Conservation (phyloP, 2,329 filamentous ascomycete species). For the Fusarium haematococcum region DNA sequence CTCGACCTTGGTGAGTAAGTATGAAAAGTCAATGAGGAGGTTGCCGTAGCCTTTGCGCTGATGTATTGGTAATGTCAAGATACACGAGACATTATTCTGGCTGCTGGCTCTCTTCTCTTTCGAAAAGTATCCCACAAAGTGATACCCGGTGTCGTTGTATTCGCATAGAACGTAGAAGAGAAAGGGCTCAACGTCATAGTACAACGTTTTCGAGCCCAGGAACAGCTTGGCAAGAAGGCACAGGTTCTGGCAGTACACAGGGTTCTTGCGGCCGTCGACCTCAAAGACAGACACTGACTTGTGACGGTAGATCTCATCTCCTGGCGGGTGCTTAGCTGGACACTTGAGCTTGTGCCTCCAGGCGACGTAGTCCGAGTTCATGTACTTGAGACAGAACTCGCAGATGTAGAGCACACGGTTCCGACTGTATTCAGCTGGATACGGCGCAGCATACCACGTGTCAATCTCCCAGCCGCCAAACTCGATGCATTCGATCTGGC, state of each 20-base stretch:
- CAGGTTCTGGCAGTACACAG: conserved; percentile 98
- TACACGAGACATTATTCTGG: conserved; percentile 97
- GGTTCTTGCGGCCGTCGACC: conserved; percentile 95
- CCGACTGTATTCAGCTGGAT: conserved; percentile 97
- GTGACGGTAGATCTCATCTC: conserved; percentile 96
- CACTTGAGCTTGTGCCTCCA: conserved; percentile 99
- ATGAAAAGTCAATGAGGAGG: conserved; percentile 97
- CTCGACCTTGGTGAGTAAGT: conserved; percentile 92
- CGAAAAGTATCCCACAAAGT: conserved; percentile 99
- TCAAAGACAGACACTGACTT: conserved; percentile 95
- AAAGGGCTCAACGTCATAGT: conserved; percentile 98
- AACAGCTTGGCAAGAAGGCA: conserved; percentile 97
- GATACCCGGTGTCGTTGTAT: conserved; percentile 90
- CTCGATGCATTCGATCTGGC: conserved; percentile 98
- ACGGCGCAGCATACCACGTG: conserved; percentile 98
- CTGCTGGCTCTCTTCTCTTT: conserved; percentile 97
- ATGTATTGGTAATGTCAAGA: conserved; percentile 94
- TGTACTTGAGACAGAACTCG: conserved; percentile 99
- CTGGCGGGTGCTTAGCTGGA: conserved; percentile 94
- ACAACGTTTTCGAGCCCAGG: conserved; percentile 97
- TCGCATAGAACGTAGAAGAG: conserved; percentile 98
- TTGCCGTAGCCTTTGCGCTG: conserved; percentile 98
- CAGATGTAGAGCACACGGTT: conserved; percentile 98
- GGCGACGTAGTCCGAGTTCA: conserved; percentile 98
- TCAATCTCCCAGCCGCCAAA: conserved; percentile 98